A percentile compares a stretch with the other conserved stretches of the same genome.
phyloP scores from a whole-genome alignment of 345 rosid species.

The Arabis alpina region DNA sequence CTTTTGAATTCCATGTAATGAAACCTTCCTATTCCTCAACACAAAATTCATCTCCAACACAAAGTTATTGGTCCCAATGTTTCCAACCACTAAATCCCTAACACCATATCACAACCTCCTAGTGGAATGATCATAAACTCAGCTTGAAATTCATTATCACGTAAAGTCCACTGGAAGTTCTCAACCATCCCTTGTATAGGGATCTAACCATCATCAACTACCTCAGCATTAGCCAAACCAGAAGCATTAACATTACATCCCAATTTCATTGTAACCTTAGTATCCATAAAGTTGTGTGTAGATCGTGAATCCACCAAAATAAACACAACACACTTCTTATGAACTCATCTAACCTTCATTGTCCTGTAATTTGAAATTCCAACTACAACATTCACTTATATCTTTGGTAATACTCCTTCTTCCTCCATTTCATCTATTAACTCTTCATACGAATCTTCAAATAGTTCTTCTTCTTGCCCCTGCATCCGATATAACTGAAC shows the following conservation, averaged over 20 bases:
- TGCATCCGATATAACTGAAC: too few relatives aligned
- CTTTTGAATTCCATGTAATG: neutral
- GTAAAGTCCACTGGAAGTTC: neutral
- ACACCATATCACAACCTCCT: neutral
- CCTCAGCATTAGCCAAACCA: rapidly evolving
- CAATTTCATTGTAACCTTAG: rapidly evolving
- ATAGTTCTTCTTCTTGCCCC: too few relatives aligned
- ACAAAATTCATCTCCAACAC: neutral
- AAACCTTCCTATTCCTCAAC: neutral
- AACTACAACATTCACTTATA: rapidly evolving
- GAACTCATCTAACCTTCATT: neutral
- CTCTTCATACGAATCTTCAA: too few relatives aligned
- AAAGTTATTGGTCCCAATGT: neutral
- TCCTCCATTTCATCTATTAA: too few relatives aligned
- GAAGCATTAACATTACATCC: rapidly evolving
- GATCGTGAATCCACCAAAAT: neutral
- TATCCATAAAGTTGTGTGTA: neutral
- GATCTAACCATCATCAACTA: neutral
- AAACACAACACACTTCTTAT: neutral
- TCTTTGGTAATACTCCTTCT: too few relatives aligned
- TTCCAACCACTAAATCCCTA: neutral
- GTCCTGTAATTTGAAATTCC: neutral
- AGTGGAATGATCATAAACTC: neutral
- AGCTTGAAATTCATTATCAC: rapidly evolving
- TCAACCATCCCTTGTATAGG: neutral